Base-by-base conservation (phyloP, 2,329 filamentous ascomycete genomes). In the Curvularia spicifera region DNA sequence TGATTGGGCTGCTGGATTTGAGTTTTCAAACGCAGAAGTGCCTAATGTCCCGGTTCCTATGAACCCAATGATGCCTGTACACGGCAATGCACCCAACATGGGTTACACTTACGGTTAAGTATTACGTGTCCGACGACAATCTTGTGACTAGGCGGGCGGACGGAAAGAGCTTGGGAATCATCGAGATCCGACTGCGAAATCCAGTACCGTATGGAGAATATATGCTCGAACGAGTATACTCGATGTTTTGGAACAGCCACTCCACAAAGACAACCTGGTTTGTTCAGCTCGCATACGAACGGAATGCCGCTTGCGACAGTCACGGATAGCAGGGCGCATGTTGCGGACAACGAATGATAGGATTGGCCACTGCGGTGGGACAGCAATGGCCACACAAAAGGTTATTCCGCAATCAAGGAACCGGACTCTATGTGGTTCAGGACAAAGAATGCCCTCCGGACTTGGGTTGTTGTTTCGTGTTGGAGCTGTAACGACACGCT, bases 1-100 rank as follows among this genome's bases (percentile, higher is more conserved):
- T 44, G 74, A 76, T 48, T 76, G 74, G 74, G 74, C 73, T 4
- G 70, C 74, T 9, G 71, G 73, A 18, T 76, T 75, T 42, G 69
- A 75, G 24, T 74, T 74, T 22, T 70, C 72, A 1, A 74, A 69
- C 35, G 64, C 64, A 28, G 70, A 72, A 8, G 70, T 70, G 44
- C 66, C 68, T 15, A 70, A 64, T 29, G 62, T 65, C 33, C 65
- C 68, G 46, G 50, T 64, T 4, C 51, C 67, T 9, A 63, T 68
- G 39, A 63, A 61, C 35, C 61, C 67, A 13, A 63, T 68, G 51
- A 65, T 71, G 56, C 63, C 64, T 51, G 52, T 42, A 26, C 51
- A 43, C 44, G 56, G 51, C 18, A 47, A 40, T 28, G 53, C 62
- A n/a, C 62, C 65, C 5, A 66, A 67, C 8, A 66, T 69, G 60